These are phyloP conservation scores for Sphagnum fallax DNA, from an alignment of 228 moss, liverwort and hornwort species.

Conservation along the genomic window DNA sequence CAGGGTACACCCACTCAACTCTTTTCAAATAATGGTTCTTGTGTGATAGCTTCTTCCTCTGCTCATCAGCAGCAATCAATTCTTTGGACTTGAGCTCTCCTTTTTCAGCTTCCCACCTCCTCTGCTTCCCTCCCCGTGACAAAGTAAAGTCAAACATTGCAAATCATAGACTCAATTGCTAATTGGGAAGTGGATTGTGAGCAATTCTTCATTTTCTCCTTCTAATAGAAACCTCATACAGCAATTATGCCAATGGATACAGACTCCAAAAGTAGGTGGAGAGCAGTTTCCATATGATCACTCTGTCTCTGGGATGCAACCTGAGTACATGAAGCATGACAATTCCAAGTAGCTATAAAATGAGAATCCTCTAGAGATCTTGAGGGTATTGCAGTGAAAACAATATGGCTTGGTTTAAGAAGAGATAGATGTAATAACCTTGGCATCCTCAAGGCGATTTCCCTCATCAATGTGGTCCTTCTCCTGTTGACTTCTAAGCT, in stretches of 20 bases:
- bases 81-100: conserved; percentile 28
- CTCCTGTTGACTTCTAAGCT: conserved; percentile 30
- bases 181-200: too few relatives aligned
- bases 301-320: too few relatives aligned
- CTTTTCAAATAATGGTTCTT: conserved; percentile 58
- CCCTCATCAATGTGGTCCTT: conserved; percentile 36
- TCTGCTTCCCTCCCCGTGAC: conserved; percentile 26
- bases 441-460: conserved; percentile 30
- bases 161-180: too few relatives aligned
- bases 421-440: conserved; percentile 26
- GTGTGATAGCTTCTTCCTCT: conserved; percentile 23
- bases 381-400: too few relatives aligned
- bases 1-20: conserved; percentile 14
- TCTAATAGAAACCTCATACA: not conserved
- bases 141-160: too few relatives aligned
- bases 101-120: conserved; percentile 64
- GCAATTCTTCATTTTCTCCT: too few relatives aligned
- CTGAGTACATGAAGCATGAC: too few relatives aligned
- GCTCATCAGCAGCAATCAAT: conserved; percentile 38
- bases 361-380: too few relatives aligned
- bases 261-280: not conserved
- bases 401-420: not conserved
- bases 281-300: not conserved
- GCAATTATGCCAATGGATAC: not conserved
- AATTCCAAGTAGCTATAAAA: too few relatives aligned